A percentile compares a stretch with the other conserved stretches of the same genome.
These are phyloP conservation scores for Lactarius psammicola DNA, from an alignment of 768 basidiomycete species.

Conservation along the genomic window DNA sequence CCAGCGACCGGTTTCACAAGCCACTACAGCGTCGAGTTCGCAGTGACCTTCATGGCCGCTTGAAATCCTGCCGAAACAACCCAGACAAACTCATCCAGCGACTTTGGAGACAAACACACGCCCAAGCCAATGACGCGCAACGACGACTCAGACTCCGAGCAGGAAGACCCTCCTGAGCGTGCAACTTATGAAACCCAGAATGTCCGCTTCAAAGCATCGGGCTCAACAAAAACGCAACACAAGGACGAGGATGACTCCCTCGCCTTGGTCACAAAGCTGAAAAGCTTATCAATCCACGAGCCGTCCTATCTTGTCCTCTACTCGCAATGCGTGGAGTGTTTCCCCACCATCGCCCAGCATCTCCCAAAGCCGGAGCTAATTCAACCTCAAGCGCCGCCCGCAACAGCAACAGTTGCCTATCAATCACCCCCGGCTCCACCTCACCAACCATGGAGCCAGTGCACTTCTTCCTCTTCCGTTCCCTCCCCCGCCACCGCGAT, in stretches of 20 bases:
- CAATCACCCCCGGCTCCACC: neutral
- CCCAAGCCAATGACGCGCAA: neutral
- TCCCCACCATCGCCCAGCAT: neutral
- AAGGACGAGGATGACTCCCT: neutral
- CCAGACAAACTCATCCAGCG: neutral
- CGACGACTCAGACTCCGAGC: too few species aligned
- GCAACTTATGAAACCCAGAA: neutral
- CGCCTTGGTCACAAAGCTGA: neutral
- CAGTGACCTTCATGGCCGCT: neutral
- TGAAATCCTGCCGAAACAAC: neutral
- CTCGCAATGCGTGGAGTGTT: neutral
- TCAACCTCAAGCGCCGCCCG: too few species aligned
- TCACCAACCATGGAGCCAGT: neutral
- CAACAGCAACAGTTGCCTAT: neutral
- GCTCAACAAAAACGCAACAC: neutral
- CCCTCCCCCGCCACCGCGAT: neutral
- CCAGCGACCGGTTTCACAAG: neutral
- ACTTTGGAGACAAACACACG: neutral
- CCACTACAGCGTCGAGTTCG: neutral
- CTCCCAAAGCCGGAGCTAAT: neutral
- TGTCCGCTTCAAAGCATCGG: neutral
- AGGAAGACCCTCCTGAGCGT: too few species aligned
- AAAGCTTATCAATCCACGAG: neutral
- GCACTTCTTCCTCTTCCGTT: rapidly evolving
- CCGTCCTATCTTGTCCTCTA: neutral